Conservation (phyloP, 257 asterid species). For the Ligustrum vulgare region DNA sequence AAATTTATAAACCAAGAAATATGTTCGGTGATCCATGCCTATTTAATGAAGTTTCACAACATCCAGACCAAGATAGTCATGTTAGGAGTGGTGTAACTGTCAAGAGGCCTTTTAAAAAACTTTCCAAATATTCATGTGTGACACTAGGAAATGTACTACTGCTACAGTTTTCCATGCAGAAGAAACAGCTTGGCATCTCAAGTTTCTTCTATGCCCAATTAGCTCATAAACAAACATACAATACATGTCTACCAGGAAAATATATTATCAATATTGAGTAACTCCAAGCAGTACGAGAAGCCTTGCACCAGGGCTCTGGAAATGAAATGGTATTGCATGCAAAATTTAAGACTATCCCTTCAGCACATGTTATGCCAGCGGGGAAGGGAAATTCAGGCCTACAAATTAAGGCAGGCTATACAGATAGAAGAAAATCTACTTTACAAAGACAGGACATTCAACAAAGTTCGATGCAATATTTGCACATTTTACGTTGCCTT, state of each 20-base stretch:
- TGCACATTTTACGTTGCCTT: not conserved
- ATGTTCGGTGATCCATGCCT: slow-evolving; percentile 5
- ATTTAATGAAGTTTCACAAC: not conserved
- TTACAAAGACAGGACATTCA: not conserved
- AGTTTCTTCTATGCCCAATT: not conserved
- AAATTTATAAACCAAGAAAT: no score
- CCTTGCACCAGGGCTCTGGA: not conserved
- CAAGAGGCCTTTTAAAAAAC: slow-evolving; percentile 8
- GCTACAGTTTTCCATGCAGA: not conserved
- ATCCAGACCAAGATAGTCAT: slow-evolving; percentile 8
- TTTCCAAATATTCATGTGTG: not conserved
- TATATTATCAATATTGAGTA: not conserved
- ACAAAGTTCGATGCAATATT: not conserved
- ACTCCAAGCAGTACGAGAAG: not conserved
- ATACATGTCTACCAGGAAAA: not conserved
- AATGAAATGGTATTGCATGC: not conserved
- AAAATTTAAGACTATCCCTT: not conserved
- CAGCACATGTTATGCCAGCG: not conserved
- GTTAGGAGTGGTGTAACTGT: not conserved
- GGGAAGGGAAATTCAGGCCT: not conserved
- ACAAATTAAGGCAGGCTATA: not conserved
- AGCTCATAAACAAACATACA: not conserved
- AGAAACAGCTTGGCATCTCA: not conserved
- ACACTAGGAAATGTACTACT: not conserved
- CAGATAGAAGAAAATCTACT: not conserved